phyloP scores from a whole-genome alignment of 257 asterid genomes.

The Osmanthus fragrans region DNA sequence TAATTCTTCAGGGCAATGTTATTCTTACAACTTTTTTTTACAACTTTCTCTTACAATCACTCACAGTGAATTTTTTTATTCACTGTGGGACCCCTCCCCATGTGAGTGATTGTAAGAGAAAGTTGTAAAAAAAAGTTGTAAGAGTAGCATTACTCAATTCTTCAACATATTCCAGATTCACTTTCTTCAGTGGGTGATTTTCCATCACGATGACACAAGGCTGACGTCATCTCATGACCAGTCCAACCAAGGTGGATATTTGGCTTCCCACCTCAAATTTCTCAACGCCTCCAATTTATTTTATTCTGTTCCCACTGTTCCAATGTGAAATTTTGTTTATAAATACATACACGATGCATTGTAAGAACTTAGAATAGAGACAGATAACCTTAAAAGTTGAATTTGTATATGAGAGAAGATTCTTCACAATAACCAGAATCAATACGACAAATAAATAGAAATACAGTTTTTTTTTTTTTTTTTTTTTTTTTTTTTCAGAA shows the following conservation, averaged over 20 bases:
- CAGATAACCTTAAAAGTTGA: neutral
- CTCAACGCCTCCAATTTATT: neutral
- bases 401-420: conserved; percentile 26
- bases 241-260: neutral
- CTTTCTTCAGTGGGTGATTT: no score
- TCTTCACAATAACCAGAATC: conserved; percentile 11
- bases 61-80: no score
- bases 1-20: no score
- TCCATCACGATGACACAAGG: conserved; percentile 45
- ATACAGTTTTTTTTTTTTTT: neutral
- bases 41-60: no score
- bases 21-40: no score
- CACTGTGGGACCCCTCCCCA: no score
- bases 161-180: no score
- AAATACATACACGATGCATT: neutral
- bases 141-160: no score
- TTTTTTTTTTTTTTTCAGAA: conserved; percentile 9
- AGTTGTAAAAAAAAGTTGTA: no score
- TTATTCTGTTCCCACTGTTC: conserved; percentile 8
- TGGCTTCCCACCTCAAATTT: conserved; percentile 20
- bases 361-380: neutral
- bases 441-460: neutral
- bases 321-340: conserved; percentile 16
- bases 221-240: conserved; percentile 36
- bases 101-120: no score